Conservation (phyloP, 2,329 filamentous ascomycete species). For the Trichoderma lentiforme region DNA sequence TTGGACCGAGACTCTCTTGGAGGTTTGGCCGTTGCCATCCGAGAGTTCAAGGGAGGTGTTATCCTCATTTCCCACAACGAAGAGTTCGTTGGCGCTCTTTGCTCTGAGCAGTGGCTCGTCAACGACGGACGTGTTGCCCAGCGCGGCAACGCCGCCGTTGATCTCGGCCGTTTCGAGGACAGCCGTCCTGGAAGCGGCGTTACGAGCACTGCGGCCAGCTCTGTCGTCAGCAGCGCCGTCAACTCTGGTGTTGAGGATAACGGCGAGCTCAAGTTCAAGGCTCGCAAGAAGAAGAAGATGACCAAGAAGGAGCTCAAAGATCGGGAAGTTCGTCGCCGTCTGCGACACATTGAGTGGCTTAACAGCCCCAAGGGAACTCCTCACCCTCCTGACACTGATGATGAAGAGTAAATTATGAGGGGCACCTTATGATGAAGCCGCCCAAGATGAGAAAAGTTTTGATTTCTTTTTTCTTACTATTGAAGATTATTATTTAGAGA, state of each 20-base stretch:
- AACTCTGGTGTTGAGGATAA: conserved; percentile 84
- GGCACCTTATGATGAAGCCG: background rate
- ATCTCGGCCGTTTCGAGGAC: conserved; percentile 85
- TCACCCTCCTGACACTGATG: conserved; percentile 72
- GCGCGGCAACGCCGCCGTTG: conserved; percentile 72
- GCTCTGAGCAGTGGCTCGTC: conserved; percentile 95
- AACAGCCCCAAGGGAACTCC: conserved; percentile 83
- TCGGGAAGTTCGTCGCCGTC: conserved; percentile 76
- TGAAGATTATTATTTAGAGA: background rate
- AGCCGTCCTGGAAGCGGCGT: conserved; percentile 58
- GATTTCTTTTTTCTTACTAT: background rate
- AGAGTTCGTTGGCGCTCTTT: conserved; percentile 94
- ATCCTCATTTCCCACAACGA: conserved; percentile 99
- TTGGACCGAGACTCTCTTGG: conserved; percentile 96
- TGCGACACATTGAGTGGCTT: conserved; percentile 83
- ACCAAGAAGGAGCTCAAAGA: conserved; percentile 97
- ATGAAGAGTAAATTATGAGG: conserved; percentile 46
- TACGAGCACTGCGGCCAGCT: conserved; percentile 54
- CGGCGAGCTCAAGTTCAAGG: conserved; percentile 78
- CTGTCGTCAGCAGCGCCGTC: conserved; percentile 55
- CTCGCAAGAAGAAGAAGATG: conserved; percentile 97
- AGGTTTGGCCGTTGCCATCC: conserved; percentile 93
- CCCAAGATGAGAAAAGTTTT: background rate
- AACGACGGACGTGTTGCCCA: conserved; percentile 82
- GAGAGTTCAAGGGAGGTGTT: conserved; percentile 96